A percentile compares a stretch with the other conserved stretches of the same genome.
Evolutionary conservation across 2,329 filamentous ascomycete genomes (phyloP).

Genomic region (Arthrocladium fulminans): DNA sequence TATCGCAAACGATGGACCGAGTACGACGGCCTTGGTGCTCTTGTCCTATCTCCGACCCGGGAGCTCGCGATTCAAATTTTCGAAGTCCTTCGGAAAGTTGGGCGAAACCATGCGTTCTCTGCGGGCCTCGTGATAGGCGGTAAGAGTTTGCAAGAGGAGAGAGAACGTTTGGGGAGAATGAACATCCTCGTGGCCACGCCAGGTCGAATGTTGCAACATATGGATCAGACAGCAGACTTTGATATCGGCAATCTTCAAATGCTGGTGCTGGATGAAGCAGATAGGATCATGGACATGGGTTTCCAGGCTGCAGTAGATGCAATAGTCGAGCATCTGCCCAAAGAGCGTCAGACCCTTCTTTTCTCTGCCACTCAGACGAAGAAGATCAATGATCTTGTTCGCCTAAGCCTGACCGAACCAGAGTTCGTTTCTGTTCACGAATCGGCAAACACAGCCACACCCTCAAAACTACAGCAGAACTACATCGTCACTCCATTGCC

Average conservation of each 20-base stretch:
- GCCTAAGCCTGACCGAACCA: constrained; percentile 77
- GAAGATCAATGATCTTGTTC: constrained; percentile 81
- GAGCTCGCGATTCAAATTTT: constrained; percentile 97
- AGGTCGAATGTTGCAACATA: constrained; percentile 86
- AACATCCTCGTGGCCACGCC: constrained; percentile 96
- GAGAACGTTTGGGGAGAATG: constrained; percentile 77
- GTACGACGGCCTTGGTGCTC: constrained; percentile 78
- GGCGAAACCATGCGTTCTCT: constrained; percentile 79
- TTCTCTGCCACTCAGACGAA: constrained; percentile 97
- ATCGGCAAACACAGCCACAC: constrained; percentile 67
- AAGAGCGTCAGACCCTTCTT: constrained; percentile 76
- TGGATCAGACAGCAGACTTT: constrained; percentile 86
- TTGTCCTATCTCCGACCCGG: constrained; percentile 88
- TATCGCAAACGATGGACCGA: constrained; percentile 85
- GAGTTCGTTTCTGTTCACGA: constrained; percentile 95
- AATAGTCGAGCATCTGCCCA: constrained; percentile 82
- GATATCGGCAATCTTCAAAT: constrained; percentile 87
- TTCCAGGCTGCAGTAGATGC: constrained; percentile 87
- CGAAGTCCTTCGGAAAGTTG: constrained; percentile 82
- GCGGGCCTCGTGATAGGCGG: constrained; percentile 91
- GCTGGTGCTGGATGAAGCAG: constrained; percentile 88
- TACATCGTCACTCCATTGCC: constrained; percentile 78
- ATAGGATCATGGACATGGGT: constrained; percentile 95
- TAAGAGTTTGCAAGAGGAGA: constrained; percentile 79
- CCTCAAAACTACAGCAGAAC: constrained; percentile 75